Conservation (phyloP, 371 early-diverging fungal genomes). For the Scutellospora calospora region DNA sequence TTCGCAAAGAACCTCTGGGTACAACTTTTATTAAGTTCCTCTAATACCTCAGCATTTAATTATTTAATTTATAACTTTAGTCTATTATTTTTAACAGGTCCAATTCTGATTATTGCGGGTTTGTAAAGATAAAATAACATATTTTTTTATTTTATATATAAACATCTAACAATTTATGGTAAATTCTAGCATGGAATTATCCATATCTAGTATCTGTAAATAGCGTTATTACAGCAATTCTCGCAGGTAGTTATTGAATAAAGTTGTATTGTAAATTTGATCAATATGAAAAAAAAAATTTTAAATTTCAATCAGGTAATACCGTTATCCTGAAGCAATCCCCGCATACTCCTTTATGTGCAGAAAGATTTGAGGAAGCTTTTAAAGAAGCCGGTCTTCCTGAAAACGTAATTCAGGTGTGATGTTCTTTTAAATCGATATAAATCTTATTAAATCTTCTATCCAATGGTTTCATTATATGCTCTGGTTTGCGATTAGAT, state of each 20-base stretch:
- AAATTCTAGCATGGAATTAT: constrained; percentile 68
- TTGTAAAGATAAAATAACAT: background rate
- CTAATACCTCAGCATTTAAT: background rate
- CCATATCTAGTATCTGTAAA: constrained; percentile 74
- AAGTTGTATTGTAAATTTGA: no score
- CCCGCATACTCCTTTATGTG: constrained; percentile 83
- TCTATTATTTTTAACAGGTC: background rate
- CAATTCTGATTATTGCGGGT: constrained; percentile 37
- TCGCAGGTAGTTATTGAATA: constrained; percentile 61
- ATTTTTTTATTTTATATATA: background rate
- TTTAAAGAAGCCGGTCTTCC: constrained; percentile 79
- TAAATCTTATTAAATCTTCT: background rate
- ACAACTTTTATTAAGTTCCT: constrained; percentile 34
- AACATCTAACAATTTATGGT: background rate
- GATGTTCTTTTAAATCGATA: constrained; percentile 39
- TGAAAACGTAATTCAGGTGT: constrained; percentile 69
- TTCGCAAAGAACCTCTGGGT: constrained; percentile 79
- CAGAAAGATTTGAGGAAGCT: constrained; percentile 73
- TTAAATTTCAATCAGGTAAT: constrained; percentile 63
- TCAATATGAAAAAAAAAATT: background rate
- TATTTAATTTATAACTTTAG: background rate
- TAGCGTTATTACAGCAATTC: constrained; percentile 79
- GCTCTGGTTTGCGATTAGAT: constrained; percentile 42
- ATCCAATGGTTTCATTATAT: background rate
- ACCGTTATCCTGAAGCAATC: constrained; percentile 84